A percentile compares a stretch with the other conserved stretches of the same genome.
phyloP scores from a whole-genome alignment of 2,329 filamentous ascomycete genomes.

The Penicillium freii region DNA sequence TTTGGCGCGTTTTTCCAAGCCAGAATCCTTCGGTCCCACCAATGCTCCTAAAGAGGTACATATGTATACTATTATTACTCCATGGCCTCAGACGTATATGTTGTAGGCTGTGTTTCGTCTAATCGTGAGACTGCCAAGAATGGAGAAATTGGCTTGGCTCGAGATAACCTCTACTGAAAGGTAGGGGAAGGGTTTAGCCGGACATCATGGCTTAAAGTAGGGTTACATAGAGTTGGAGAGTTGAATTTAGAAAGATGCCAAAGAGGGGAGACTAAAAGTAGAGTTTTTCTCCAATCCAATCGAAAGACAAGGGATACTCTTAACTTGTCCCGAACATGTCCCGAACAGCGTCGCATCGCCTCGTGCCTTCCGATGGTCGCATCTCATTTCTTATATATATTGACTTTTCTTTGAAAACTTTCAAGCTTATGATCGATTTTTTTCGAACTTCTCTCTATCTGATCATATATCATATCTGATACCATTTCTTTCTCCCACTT shows the following conservation, averaged over 20 bases:
- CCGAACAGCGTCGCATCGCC: conserved; percentile 36
- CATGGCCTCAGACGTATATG: background rate
- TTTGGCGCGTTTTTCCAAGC: conserved; percentile 11
- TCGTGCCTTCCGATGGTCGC: conserved; percentile 36
- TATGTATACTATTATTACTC: background rate
- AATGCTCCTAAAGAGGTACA: background rate
- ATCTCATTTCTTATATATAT: conserved; percentile 21
- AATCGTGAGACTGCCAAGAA: conserved; percentile 6
- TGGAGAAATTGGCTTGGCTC: conserved; percentile 3
- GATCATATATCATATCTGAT: background rate
- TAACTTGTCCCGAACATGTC: conserved; percentile 22
- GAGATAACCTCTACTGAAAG: background rate
- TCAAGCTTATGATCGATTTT: background rate
- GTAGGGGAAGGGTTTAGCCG: conserved; percentile 14
- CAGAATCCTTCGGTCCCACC: conserved; percentile 7
- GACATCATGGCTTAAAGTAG: conserved; percentile 7
- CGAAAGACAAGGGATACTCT: conserved; percentile 8
- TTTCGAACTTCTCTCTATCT: background rate
- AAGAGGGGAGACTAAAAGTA: background rate
- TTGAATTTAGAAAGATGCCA: background rate
- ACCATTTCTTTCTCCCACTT: background rate
- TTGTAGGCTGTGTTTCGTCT: conserved; percentile 5
- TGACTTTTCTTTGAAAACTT: conserved; percentile 9
- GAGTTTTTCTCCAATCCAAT: conserved; percentile 7
- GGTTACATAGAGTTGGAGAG: conserved; percentile 25